Evolutionary conservation across 2,329 filamentous ascomycete genomes (phyloP).

Genomic region (Penicillium sp.): DNA sequence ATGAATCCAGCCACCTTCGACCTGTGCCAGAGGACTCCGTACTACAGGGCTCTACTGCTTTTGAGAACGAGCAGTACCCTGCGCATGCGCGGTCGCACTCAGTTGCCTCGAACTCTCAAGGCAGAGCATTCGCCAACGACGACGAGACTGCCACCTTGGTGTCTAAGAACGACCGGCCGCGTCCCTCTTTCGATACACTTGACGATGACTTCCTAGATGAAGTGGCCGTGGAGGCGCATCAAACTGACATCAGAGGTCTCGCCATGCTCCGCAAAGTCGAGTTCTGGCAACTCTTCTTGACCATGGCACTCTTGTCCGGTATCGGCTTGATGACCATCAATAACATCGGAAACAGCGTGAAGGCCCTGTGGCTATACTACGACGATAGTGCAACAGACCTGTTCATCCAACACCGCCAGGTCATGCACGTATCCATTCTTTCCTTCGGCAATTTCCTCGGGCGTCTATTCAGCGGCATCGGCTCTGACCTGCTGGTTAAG

Average conservation of each 20-base stretch:
- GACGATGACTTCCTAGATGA: slow-evolving; percentile 55
- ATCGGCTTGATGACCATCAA: slow-evolving; percentile 99
- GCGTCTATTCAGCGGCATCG: slow-evolving; percentile 76
- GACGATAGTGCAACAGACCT: slow-evolving; percentile 68
- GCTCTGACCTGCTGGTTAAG: slow-evolving; percentile 86
- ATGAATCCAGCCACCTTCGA: slow-evolving; percentile 28
- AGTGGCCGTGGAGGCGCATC: slow-evolving; percentile 67
- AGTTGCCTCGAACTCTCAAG: slow-evolving; percentile 23
- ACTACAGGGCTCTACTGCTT: slow-evolving; percentile 33
- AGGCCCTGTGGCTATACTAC: slow-evolving; percentile 83
- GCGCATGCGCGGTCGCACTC: slow-evolving; percentile 31
- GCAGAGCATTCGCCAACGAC: slow-evolving; percentile 33
- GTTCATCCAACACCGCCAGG: slow-evolving; percentile 76
- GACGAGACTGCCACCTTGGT: slow-evolving; percentile 82
- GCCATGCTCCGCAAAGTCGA: slow-evolving; percentile 67
- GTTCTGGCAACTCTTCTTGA: slow-evolving; percentile 86
- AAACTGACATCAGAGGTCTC: slow-evolving; percentile 86
- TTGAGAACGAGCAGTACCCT: slow-evolving; percentile 24
- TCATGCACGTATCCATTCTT: slow-evolving; percentile 91
- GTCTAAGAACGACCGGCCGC: slow-evolving; percentile 56
- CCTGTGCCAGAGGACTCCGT: slow-evolving; percentile 33
- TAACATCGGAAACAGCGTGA: slow-evolving; percentile 88
- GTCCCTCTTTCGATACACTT: slow-evolving; percentile 50
- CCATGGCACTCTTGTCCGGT: slow-evolving; percentile 88
- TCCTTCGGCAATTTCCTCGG: slow-evolving; percentile 84